Base-by-base conservation (phyloP, 2,329 filamentous ascomycete genomes). In the Penicillium oxalicum region DNA sequence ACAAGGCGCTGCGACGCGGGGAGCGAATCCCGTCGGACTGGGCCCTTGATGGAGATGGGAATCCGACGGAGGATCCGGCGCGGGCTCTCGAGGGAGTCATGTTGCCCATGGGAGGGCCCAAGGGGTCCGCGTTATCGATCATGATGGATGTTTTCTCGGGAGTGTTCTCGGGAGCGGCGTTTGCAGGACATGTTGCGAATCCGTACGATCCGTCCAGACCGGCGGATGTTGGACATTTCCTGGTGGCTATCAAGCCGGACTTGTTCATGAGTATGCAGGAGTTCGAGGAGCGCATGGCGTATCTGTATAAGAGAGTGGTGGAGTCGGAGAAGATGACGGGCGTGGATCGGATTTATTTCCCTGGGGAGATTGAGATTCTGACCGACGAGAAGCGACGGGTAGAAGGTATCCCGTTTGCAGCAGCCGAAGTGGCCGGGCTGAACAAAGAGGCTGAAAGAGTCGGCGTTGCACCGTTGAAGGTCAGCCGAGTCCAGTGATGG, bases 101-200 rank as follows among this genome's bases (percentile, higher is more conserved):
- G 88, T 70, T 91, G 18, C 87, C 88, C 0, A 90, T 93, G 85
- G 87, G 87, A 2, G 88, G 88, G 0, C 87, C 88, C 0, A 93
- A 93, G 66, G 88, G 88, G 0, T 87, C 84, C 2, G 88, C 79
- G 0, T 66, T 93, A 36, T 74, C 86, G 0, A 80, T 93, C 47
- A 91, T 90, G 86, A 93, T 93, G 88, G 87, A 93, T 62, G 85
- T 94, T 2, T 91, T 93, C 62, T 90, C 86, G 0, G 88, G 87
- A 1, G 72, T 74, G n/a, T 57, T 93, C 0, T 88, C 86, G 0
- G 88, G 87, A 0, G 84, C 83, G 29, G 87, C 87, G 0, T 93
- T 88, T 67, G 88, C 86, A 0, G 87, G 87, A 0, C 76, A 86
- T 60, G 88, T 93, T 13, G 86, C 83, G 0, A 80, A 80, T 13